Base-by-base conservation (phyloP, 192 early-diverging fungal species). In the Backusella australiensis region DNA sequence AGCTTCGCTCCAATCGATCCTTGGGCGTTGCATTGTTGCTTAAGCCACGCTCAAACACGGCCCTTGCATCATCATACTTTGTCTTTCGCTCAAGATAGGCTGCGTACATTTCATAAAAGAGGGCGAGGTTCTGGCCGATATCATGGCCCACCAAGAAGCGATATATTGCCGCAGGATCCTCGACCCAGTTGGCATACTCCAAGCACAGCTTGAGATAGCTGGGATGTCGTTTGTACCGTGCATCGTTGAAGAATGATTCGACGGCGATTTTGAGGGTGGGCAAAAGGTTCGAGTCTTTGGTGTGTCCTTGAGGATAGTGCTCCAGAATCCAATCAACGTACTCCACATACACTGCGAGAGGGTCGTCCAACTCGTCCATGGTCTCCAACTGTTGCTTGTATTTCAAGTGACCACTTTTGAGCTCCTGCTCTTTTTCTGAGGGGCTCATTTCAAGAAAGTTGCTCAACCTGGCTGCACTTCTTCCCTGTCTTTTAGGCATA, bases 101-200 rank as follows among this genome's bases (percentile, higher is more conserved):
- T 17, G 70, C 70, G 34, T 71, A 71, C 2, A 19, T 29, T 34
- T 71, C 70, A 34, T 71, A 71, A 9, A 71, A 71, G 12, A 71
- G 14, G 1, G 42, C 44, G 17, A 49, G 7, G 41, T 49, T 26
- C 5, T 44, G 35, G 26, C 70, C 70, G 32, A 71, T 71, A 2
- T 46, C 70, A 2, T 49, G 9, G 2, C 15, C 4, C 26, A 49
- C 34, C 4, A 71, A 26, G 5, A 49, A 71, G 11, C 26, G 21
- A 14, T 46, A 71, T 9, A 71, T 71, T 1, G 21, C 9, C 0
- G 5, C 12, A 17, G 70, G 70, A 17, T 71, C 41, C 5, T 44
- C 42, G 0, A 49, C 44, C 70, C 44, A 49, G 6, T 49, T 29
- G 3, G 70, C 21, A 2, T 49, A 71, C 12, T 49, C 42, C 2